These are phyloP conservation scores for Epichloe amarillans DNA, from an alignment of 2,329 filamentous ascomycete genomes.

Conservation along the genomic window DNA sequence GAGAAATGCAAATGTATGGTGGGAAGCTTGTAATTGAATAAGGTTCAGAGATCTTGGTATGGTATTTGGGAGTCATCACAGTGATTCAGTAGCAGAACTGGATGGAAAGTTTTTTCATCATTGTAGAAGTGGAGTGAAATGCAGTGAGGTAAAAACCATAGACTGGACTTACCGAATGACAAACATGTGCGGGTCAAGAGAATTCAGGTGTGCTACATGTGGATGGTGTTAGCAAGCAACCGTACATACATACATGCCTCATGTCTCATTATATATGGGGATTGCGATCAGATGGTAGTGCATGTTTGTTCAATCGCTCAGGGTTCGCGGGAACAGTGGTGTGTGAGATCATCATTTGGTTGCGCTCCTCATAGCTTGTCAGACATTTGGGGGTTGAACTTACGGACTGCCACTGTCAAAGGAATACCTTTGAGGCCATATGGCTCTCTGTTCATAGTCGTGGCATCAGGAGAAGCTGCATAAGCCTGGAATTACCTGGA, in stretches of 20 bases:
- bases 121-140: conserved; percentile 11
- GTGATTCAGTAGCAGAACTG: conserved; percentile 66
- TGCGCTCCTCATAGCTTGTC: not conserved
- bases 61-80: conserved; percentile 54
- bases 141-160: not conserved
- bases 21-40: not conserved
- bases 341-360: conserved; percentile 37
- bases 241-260: not conserved
- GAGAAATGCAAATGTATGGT: not conserved
- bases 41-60: conserved; percentile 47
- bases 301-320: conserved; percentile 56
- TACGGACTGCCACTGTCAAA: not conserved
- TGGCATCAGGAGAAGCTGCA: not conserved
- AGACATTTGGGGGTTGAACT: not conserved
- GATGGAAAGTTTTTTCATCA: conserved; percentile 53
- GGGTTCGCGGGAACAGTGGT: conserved; percentile 49
- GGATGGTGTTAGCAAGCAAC: not conserved
- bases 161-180: not conserved
- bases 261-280: not conserved
- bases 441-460: not conserved
- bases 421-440: not conserved
- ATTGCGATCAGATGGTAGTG: conserved; percentile 56
- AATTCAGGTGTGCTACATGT: not conserved
- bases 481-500: not conserved
- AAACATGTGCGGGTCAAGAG: not conserved